These are phyloP conservation scores for Lobosporangium transversale DNA, from an alignment of 192 early-diverging fungal species.

Conservation along the genomic window DNA sequence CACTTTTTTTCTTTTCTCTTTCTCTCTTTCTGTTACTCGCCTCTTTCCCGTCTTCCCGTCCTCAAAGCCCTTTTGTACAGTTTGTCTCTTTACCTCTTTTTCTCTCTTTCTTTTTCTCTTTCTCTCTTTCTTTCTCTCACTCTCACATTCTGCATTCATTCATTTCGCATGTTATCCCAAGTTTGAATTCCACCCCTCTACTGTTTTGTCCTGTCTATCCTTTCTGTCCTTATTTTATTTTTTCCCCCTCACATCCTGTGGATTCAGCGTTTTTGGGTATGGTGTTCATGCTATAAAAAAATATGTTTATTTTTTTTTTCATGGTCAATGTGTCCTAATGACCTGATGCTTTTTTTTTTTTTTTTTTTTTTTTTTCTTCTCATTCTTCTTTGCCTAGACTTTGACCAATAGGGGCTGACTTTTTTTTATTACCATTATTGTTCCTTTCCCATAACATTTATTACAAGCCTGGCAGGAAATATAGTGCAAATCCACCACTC, in stretches of 20 bases:
- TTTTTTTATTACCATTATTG: too few species aligned
- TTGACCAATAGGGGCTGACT: too few species aligned
- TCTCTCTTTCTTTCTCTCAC: not conserved
- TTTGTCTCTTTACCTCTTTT: not conserved
- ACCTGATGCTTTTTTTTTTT: too few species aligned
- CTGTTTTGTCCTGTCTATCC: conserved; percentile 1
- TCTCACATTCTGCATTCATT: not conserved
- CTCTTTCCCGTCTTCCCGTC: not conserved
- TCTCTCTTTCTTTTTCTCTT: not conserved
- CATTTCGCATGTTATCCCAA: conserved; percentile 1
- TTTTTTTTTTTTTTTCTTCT: too few species aligned
- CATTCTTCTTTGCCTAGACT: too few species aligned
- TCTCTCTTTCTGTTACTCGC: not conserved
- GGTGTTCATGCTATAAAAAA: too few species aligned
- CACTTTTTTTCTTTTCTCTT: not conserved
- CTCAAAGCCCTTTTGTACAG: not conserved
- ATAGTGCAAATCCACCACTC: too few species aligned
- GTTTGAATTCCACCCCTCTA: not conserved
- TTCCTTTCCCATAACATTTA: too few species aligned
- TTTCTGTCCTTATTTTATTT: not conserved
- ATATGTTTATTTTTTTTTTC: too few species aligned
- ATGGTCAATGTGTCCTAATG: not conserved
- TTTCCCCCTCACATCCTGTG: not conserved
- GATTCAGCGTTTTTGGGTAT: not conserved
- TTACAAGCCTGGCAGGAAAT: too few species aligned